Base-by-base conservation (phyloP, 129 eudicot genomes). In the Scalesia atractyloides region DNA sequence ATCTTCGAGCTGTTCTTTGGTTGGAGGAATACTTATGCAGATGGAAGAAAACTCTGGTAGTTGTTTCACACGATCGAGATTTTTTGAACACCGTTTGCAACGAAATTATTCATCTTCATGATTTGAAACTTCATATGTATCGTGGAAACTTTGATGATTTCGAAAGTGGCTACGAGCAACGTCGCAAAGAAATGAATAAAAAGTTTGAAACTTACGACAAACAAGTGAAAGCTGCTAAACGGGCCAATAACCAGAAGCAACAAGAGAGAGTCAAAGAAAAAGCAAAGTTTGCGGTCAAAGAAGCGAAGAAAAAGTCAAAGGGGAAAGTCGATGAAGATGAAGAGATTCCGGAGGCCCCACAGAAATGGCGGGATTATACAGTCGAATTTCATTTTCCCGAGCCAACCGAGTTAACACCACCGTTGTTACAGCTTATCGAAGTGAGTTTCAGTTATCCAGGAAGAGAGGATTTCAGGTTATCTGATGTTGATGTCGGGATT, bases 21-120 rank as follows among this genome's bases (percentile, higher is more conserved):
- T 33, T 60, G 15, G 66, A 60, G 66, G 66, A 60, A 33, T 60
- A 60, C 20, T 60, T 60, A 14, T 60, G 66, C 66, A 60, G 66
- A 33, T 60, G 66, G 66, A 60, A 60, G 66, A 60, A 60, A 60
- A 60, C 66, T 30, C 66, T 60, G 0, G 66, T 30, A 5, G 66
- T 60, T 15, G 66, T 60, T 14, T 60, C 66, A 30, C 66, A 60
- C 18, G 66, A 60, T 60, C 66, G 66, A 14, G 66, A 30, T 33
- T 60, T 60, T 60, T 5, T 60, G 8, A 60, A 60, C 14, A 60
- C 66, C 10, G 44, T 60, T 33, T 60, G 66, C 66, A 60, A 30
- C 7, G 66, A 60, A 33, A 60, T 60, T 14, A 60, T 60, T 30
- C 43, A 60, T 60, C 66, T 60, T 26, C 43, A 60, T 15, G 66